Base-by-base conservation (phyloP, 176 grass and related monocot genomes). In the Neostapfia colusana region DNA sequence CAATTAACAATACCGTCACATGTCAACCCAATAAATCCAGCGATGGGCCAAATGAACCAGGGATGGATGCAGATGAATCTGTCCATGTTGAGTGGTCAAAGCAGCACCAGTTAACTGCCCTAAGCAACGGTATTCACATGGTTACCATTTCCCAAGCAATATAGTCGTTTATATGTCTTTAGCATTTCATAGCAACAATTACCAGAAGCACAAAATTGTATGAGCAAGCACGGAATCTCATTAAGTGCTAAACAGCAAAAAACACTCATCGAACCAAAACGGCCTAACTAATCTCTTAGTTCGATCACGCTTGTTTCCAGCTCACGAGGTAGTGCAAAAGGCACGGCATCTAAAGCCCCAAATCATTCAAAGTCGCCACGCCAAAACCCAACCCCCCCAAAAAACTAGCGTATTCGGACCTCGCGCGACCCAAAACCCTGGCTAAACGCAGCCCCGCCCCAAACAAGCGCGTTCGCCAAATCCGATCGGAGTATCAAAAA, bases 391-490 rank as follows among this genome's bases (percentile, higher is more conserved):
- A 27, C 26, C 10, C 4, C 50, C 64, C 80, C 10, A 26, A 13
- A 62, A 44, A 3, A 36, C 8, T 7, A 6, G 28, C 69, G 37
- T 7, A 68, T 74, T 61, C 44, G 24, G 43, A 25, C 27, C 38
- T 14, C 38, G 45, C 35, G 64, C 36, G 51, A 65, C 79, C 56
- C 46, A 84, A 88, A 88, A 84, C 76, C 86, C 76, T 88, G 76
- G 38, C 57, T 65, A 34, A 41, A 36, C 38, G 59, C 21, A 25
- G 15, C 18, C 27, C 11, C 15, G 18, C 13, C 18, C 5, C 1
- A 11, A 58, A 37, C 75, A 39, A 59, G 18, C 38, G 37, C 1
- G 25, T 25, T 18, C 17, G 27, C 3, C 63, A 41, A 88, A 88
- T 70, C 82, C 64, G 81, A 84, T 80, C 81, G 55, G 69, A n/a